Base-by-base conservation (phyloP, 805 yeast species). In the Metschnikowia bowlesiae region DNA sequence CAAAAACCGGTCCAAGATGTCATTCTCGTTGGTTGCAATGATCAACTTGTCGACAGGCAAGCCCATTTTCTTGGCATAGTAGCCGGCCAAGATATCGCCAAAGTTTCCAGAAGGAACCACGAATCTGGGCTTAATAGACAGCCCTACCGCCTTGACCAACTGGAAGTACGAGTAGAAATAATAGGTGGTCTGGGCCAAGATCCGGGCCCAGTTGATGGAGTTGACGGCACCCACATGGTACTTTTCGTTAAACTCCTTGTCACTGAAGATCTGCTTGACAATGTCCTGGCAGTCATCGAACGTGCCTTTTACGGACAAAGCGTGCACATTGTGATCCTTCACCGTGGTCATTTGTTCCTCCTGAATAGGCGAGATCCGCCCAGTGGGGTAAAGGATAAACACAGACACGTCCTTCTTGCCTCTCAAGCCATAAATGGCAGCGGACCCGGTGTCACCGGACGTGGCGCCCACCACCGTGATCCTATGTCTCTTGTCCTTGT, bases 281-380 rank as follows among this genome's bases (percentile, higher is more conserved):
- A 91, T 82, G 63, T 89, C 97, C 75, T 94, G 99, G 73, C 99
- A 94, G 72, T 94, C 97, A 69, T 94, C 99, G 66, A 94, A 94
- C 31, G 97, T 89, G 57, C 99, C 99, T 57, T 84, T 87, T 35
- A 94, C 97, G 5, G 97, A 89, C 54, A 94, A 76, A 28, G 97
- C 92, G 73, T 94, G 98, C 39, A 94, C 97, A 63, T 94, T 94
- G 47, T 81, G 72, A 68, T 94, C 99, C 46, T 84, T 79, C 8
- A 94, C 98, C 7, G 98, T 90, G 49, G 99, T 88, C 99, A 94
- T 94, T 73, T 94, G 99, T 60, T 87, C 89, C 73, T 94, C 99
- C 76, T 94, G 99, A 57, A 94, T 86, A 39, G 97, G 97, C 34
- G 98, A 91, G 50, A 94, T 94, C 68, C 97, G 84, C 45, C 98